Evolutionary conservation across 169 alveolate genomes (phyloP), one percentile per base, ranked within the genome.

Genomic region (Plasmodium coatneyi): DNA sequence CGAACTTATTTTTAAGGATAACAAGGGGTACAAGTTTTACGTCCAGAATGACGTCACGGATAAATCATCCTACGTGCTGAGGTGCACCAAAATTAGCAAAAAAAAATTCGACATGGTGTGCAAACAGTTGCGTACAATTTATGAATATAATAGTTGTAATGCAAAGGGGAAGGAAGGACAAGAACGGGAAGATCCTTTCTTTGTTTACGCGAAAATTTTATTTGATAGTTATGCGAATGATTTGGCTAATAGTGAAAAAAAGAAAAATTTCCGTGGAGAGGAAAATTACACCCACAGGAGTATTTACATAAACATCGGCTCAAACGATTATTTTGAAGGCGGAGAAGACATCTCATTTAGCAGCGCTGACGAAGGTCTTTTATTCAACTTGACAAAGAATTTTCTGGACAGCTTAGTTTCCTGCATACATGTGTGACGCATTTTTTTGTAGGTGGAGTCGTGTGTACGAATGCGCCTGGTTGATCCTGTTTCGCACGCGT

Each of bases 1-100:
- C 60, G 86, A 84, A 41, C 34, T 49, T 32, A 84, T 84, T 49
- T 84, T 84, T 84, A 74, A 46, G 41, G 70, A 84, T 84, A 84
- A 84, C 70, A 84, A 84, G 19, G 84, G 86, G 28, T 84, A 84
- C 43, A 84, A 84, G 79, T 74, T 84, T 28, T 84, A 84, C 79
- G 70, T 84, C 43, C 93, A 84, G 43, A 84, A 84, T 19, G 78
- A 30, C 30, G 34, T 78, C 12, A 19, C 41, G 28, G 80, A 78
- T 74, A 74, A 49, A 30, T 84, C 93, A 52, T 74, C 71, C 60
- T 84, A 84, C 54, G 54, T 76, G 34, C 41, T 84, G 19, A 84
- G 60, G 70, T 72, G 80, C 66, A 84, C 93, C 66, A 72, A 74
- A 84, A 84, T 84, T 54, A 76, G 43, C 39, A 52, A 52, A 52